Evolutionary conservation across 176 grass and related monocot species (phyloP).

Genomic region (Zoysia japonica): DNA sequence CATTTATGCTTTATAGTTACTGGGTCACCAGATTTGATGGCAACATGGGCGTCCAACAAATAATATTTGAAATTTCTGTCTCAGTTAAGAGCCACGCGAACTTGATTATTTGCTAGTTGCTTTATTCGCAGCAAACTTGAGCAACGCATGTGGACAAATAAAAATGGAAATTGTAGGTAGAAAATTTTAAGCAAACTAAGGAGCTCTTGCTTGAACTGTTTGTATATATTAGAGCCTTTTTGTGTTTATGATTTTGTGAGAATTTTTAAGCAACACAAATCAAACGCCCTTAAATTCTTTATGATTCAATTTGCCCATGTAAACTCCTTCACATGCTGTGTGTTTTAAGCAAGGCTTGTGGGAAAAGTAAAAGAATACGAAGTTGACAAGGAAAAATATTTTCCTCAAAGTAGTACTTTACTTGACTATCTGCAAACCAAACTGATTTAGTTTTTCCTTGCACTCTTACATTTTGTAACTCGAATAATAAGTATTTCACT

Average conservation of each 20-base stretch:
- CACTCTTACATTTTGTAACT: conserved; percentile 3
- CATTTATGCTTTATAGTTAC: conserved; percentile 13
- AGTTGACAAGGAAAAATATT: conserved; percentile 9
- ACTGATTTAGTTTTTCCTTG: background rate
- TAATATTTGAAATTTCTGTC: conserved; percentile 11
- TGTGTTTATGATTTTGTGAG: background rate
- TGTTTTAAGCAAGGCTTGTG: background rate
- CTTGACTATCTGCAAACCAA: background rate
- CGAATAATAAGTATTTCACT: conserved; percentile 5
- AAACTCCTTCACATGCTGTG: conserved; percentile 8
- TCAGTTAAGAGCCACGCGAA: conserved; percentile 25
- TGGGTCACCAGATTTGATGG: conserved; percentile 34
- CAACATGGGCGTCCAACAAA: conserved; percentile 38
- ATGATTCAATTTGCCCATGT: conserved; percentile 16
- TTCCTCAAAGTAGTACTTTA: conserved; percentile 16
- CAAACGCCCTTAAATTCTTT: background rate
- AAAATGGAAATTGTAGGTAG: background rate
- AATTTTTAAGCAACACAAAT: background rate
- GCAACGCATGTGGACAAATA: background rate
- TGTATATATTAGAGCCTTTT: background rate
- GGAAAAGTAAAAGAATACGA: background rate
- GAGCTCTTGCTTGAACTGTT: background rate
- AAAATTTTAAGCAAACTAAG: background rate
- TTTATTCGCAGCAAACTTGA: conserved; percentile 16
- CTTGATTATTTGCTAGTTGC: conserved; percentile 15